Conservation (phyloP, 2,329 filamentous ascomycete species). For the Talaromyces sp. region DNA sequence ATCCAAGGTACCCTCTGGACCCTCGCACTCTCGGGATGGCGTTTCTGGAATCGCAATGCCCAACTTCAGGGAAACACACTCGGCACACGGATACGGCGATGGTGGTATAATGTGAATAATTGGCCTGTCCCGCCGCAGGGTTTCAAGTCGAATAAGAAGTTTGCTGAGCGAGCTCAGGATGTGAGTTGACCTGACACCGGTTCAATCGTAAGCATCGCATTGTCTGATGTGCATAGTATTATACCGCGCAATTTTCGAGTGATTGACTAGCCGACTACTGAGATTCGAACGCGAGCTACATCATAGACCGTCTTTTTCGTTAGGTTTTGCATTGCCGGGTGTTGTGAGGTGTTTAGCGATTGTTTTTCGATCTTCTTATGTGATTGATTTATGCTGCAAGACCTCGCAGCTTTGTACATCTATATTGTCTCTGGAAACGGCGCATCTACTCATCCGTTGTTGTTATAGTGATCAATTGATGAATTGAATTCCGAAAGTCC, state of each 20-base stretch:
- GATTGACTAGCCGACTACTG: slow-evolving; percentile 12
- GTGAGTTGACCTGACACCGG: slow-evolving; percentile 32
- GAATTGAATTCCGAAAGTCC: not conserved
- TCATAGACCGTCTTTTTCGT: not conserved
- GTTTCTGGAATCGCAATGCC: slow-evolving; percentile 77
- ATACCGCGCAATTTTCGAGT: slow-evolving; percentile 13
- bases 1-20: slow-evolving; percentile 88
- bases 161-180: slow-evolving; percentile 24
- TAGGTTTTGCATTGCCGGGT: not conserved
- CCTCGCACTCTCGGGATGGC: slow-evolving; percentile 78
- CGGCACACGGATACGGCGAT: slow-evolving; percentile 73
- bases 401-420: slow-evolving; percentile 2
- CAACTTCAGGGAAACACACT: slow-evolving; percentile 69
- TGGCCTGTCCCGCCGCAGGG: slow-evolving; percentile 62
- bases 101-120: slow-evolving; percentile 95
- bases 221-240: slow-evolving; percentile 6
- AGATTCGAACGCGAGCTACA: not conserved
- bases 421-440: not conserved
- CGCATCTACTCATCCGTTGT: not conserved
- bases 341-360: slow-evolving; percentile 1
- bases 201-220: not conserved
- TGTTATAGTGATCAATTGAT: not conserved
- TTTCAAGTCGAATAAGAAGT: not conserved
- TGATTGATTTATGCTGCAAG: not conserved
- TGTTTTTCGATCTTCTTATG: not conserved